Evolutionary conservation across 495 filamentous ascomycete genomes (phyloP), one percentile per base, ranked within the genome.

Genomic region (Umbilicaria muhlenbergii): DNA sequence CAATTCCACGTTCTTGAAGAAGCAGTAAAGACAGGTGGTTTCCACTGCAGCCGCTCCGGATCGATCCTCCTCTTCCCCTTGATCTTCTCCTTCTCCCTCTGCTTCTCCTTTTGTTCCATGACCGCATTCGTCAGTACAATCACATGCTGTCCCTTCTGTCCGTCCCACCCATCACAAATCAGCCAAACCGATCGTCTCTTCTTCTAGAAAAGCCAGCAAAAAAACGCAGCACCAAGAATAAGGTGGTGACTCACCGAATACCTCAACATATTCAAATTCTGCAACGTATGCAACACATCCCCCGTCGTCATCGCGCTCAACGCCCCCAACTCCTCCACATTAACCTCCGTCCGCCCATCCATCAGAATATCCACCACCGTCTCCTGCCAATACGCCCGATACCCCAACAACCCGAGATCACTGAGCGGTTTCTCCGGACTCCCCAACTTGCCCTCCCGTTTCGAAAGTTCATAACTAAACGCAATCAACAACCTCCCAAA

Each of bases 381-480:
- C 58, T 95, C 88, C 15, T 85, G 83, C 91, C 91, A 98, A 63
- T 94, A 98, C 39, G 91, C 86, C 37, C 92, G 75, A 61, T 98
- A 98, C 41, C 84, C 81, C 15, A 98, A 67, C 19, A 98, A 63
- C 40, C 91, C 91, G 34, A 98, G 59, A 69, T 98, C 91, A 44
- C 83, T 91, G 3, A 98, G 78, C 0, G 91, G 91, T 56, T 98
- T 98, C 58, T 98, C 91, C 1, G 91, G 91, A 5, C 84, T 92
- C 11, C 92, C 92, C 4, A 94, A 75, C 59, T 94, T 95, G 48
- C 77, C 78, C 63, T 98, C 92, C 37, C 91, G 82, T 59, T 89
- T 94, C 57, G 83, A 88, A 3, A 98, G 80, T 59, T 95, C 89
- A 67, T 98, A 98, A 14, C 86, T 94, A 71, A 98, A 96, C 32